Evolutionary conservation across 192 early-diverging fungal genomes (phyloP).

Genomic region (Allomyces macrogynus): DNA sequence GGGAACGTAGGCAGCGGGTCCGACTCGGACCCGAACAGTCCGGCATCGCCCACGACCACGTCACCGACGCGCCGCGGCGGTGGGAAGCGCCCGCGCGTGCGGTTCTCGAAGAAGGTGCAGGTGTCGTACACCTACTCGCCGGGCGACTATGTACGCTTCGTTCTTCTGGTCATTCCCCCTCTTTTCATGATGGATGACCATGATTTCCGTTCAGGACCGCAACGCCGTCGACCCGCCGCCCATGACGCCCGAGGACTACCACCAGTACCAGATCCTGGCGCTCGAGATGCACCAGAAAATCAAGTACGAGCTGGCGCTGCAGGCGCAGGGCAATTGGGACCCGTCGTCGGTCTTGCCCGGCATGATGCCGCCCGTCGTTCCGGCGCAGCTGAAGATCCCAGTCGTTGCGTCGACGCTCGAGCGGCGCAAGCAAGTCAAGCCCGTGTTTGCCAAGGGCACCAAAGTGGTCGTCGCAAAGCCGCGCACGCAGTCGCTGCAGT

Average conservation of each 20-base stretch:
- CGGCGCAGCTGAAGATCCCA: neutral
- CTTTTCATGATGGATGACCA: no score
- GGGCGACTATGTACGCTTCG: neutral
- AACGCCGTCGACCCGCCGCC: neutral
- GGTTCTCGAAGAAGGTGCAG: neutral
- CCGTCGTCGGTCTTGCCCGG: neutral
- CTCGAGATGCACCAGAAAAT: neutral
- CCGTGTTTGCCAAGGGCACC: neutral
- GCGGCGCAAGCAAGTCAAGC: neutral
- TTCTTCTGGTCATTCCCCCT: no score
- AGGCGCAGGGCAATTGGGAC: neutral
- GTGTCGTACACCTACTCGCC: neutral
- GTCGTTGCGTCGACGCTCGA: neutral
- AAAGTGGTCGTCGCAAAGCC: neutral
- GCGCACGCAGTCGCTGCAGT: neutral
- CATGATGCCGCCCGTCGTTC: neutral
- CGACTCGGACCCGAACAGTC: no score
- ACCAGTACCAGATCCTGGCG: neutral
- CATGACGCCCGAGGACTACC: neutral
- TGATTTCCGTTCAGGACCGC: neutral
- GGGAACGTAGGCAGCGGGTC: no score
- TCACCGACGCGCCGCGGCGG: no score
- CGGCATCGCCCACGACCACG: no score
- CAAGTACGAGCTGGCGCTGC: neutral
- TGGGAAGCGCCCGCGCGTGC: no score